Base-by-base conservation (phyloP, 495 filamentous ascomycete genomes). In the Penicillium diatomitis region DNA sequence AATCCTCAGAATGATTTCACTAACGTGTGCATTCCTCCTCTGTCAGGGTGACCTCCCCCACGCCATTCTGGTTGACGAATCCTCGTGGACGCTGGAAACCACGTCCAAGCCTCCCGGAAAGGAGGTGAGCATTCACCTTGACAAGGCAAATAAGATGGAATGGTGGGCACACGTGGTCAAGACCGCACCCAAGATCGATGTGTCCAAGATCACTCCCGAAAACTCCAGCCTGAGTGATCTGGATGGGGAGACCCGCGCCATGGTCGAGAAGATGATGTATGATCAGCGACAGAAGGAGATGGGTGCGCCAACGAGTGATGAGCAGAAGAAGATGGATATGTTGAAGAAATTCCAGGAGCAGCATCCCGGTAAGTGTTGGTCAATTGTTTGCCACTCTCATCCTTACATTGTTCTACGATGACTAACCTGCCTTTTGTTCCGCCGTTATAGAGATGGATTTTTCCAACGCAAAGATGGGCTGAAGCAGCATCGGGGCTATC, bases 241-340 rank as follows among this genome's bases (percentile, higher is more conserved):
- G 49, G 94, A 98, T 62, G 91, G 94, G 44, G 87, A 95, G 79
- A 98, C 92, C 52, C 78, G 92, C 50, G 75, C 80, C n/a, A 96
- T 98, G 91, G 92, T 98, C 38, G 92, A 98, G 83, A 98, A 98
- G 79, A 97, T 98, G 92, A 98, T 98, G 92, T 98, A 77, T 57
- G 92, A 98, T 71, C 92, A 98, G 78, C 75, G 86, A 40, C 90
- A 96, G 77, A 97, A 97, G 81, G 92, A 96, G 76, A 74, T 79
- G 69, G 92, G 92, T 5, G 79, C 83, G 63, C 85, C 86, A 57
- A 87, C 82, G 27, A 92, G 86, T 52, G 92, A 97, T 52, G 91
- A 98, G 71, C 80, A 90, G 73, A 83, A 84, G 74, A 97, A 98
- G 79, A 65, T 78, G 68, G 94, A 96, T 35, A 82, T 97, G 60